These are phyloP conservation scores for Cryomyces antarcticus DNA, from an alignment of 495 filamentous ascomycete species.

Conservation along the genomic window DNA sequence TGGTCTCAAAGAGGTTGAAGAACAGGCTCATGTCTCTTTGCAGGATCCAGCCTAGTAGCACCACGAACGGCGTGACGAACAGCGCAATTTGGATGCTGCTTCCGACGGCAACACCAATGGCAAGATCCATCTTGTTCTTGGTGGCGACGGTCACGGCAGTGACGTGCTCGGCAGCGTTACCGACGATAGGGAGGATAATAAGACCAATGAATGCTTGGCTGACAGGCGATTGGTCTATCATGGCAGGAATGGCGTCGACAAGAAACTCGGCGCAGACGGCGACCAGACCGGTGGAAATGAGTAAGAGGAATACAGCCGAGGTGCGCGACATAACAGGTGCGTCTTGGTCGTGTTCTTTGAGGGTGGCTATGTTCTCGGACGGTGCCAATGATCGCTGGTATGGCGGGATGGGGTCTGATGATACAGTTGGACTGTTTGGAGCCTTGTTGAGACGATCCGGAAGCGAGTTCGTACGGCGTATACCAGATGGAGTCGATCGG, in stretches of 20 bases:
- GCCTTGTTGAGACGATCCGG: constrained; percentile 44
- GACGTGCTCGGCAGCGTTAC: constrained; percentile 83
- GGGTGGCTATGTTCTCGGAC: constrained; percentile 3
- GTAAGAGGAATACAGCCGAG: constrained; percentile 50
- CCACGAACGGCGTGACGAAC: constrained; percentile 74
- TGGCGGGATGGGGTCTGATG: constrained; percentile 8
- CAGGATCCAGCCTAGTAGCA: constrained; percentile 78
- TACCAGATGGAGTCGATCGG: constrained; percentile 27
- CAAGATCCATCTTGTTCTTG: constrained; percentile 94
- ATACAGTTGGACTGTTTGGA: constrained; percentile 13
- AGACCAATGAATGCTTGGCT: constrained; percentile 71
- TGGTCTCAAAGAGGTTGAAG: constrained; percentile 83
- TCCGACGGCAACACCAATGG: constrained; percentile 77
- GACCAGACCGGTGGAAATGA: constrained; percentile 59
- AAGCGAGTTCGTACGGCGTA: constrained; percentile 62
- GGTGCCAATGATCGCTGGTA: background rate
- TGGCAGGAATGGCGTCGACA: constrained; percentile 55
- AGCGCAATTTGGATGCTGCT: constrained; percentile 73
- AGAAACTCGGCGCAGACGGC: constrained; percentile 78
- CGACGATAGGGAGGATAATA: constrained; percentile 77
- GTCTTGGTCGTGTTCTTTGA: constrained; percentile 13
- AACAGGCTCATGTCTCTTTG: constrained; percentile 68
- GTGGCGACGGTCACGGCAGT: constrained; percentile 71
- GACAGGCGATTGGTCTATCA: constrained; percentile 42
- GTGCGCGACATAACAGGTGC: constrained; percentile 43